Evolutionary conservation across 2,329 filamentous ascomycete species (phyloP), one percentile per base, ranked within the genome.

Genomic region (Fonsecaea multimorphosa): DNA sequence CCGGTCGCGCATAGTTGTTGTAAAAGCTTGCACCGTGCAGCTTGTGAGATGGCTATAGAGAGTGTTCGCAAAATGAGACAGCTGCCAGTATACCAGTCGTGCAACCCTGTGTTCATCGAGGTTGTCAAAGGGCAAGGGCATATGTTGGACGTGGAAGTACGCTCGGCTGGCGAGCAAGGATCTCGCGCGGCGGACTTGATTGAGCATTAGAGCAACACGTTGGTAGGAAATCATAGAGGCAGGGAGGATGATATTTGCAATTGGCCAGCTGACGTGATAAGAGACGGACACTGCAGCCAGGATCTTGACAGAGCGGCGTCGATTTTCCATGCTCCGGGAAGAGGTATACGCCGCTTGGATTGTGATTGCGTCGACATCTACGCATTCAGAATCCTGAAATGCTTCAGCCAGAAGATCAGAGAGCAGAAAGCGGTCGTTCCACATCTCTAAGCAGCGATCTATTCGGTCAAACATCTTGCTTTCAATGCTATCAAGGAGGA

Each of bases 401-500:
- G 90, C 87, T 63, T 89, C 88, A 64, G 92, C 90, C 0, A 90
- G 88, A 1, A 92, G 79, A 70, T 93, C 91, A 0, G 91, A 95
- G 31, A 97, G 80, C 0, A 90, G 84, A 73, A 94, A 96, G 22
- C 88, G 86, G 75, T 97, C 92, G 67, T 89, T 89, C 93, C 93
- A 97, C 38, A 77, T 77, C 74, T 77, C 74, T 80, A 83, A 77
- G 12, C 79, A 78, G 56, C 77, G 81, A 70, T 95, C 91, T 52
- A 97, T 84, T 56, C 90, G 88, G 62, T 89, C 86, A 73, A 97
- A 97, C 1, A 97, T 76, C 12, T 85, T 85, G 29, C 84, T 83
- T 12, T 89, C 86, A 71, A 97, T 89, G 0, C 80, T 77, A 54
- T 89, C 85, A 1, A 89, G 86, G 0, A 87, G 80, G 0, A 87